Base-by-base conservation (phyloP, 106 monocot genomes). In the Dendrobium catenatum region DNA sequence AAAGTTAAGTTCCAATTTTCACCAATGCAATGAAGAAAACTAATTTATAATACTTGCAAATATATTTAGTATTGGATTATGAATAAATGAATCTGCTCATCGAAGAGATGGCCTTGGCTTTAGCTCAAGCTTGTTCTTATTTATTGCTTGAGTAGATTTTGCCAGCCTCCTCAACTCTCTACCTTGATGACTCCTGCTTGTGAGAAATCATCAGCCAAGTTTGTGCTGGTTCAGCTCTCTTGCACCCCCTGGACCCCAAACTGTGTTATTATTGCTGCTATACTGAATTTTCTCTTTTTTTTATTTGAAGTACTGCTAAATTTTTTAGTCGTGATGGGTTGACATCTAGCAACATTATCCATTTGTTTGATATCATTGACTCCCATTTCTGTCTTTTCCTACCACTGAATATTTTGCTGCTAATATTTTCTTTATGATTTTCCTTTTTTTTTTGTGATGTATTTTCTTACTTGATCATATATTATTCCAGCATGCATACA, bases 401-500 rank as follows among this genome's bases (percentile, higher is more conserved):
- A 37, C 27, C 15, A 13, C 33, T 70, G 70, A 70, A 70, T 70
- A 66, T 66, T 22, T 33, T 70, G 7, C 18, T 29, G 74, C 43
- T 74, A 74, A 20, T 5, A 1, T 74, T 74, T 18, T 74, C 20
- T 42, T 19, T 73, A 4, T 24, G 29, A 16, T 73, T 74, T 74
- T 20, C 74, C 74, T 20, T 72, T 72, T 7, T 7, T 13, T 73
- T 74, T 44, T 74, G 4, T 42, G 4, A 74, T 42, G 42, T 74
- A 19, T 19, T 5, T 44, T 79, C 40, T 13, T 9, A 11, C 47
- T 47, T 11, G 13, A 20, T 11, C 27, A 55, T 37, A 41, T 66
- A 42, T 80, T 76, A 7, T 87, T 85, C 61, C 90, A 98, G 98
- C 98, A 98, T 93, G 98, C 93, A 11, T 98, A 91, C 55, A 88